phyloP scores from a whole-genome alignment of 257 asterid species.

The Solanum sejunctum region DNA sequence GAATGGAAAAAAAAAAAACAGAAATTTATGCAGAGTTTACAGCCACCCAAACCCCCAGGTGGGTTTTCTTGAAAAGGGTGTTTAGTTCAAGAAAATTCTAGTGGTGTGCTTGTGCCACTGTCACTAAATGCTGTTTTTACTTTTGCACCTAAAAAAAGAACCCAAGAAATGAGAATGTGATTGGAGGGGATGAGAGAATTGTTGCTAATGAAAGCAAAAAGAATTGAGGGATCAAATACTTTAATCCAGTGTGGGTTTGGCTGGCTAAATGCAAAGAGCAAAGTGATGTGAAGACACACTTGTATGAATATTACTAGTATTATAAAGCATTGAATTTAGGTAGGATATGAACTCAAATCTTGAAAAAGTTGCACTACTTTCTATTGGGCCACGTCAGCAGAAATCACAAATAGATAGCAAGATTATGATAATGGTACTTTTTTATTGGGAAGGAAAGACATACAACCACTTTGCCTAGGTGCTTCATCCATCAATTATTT shows the following conservation, averaged over 20 bases:
- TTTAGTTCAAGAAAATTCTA: neutral
- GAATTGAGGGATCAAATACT: neutral
- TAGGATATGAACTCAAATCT: neutral
- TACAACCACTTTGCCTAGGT: too few relatives aligned
- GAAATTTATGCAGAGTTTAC: neutral
- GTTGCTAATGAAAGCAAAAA: neutral
- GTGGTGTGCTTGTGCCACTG: neutral
- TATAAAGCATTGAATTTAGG: neutral
- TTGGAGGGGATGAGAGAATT: neutral
- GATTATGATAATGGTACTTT: conserved; percentile 21
- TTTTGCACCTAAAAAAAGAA: neutral
- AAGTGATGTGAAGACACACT: neutral
- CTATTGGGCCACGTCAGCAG: conserved; percentile 49
- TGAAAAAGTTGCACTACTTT: neutral
- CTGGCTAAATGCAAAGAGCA: neutral
- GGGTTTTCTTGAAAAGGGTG: neutral
- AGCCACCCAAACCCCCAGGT: neutral
- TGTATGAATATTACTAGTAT: neutral
- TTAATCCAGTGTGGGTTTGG: neutral
- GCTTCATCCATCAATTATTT: too few relatives aligned
- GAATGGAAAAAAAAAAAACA: neutral
- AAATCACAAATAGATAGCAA: conserved; percentile 46
- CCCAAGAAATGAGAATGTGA: neutral
- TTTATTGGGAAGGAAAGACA: neutral
- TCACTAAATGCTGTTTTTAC: neutral